Evolutionary conservation across 495 filamentous ascomycete species (phyloP).

Genomic region (Pseudomonodictys pantanalensis): DNA sequence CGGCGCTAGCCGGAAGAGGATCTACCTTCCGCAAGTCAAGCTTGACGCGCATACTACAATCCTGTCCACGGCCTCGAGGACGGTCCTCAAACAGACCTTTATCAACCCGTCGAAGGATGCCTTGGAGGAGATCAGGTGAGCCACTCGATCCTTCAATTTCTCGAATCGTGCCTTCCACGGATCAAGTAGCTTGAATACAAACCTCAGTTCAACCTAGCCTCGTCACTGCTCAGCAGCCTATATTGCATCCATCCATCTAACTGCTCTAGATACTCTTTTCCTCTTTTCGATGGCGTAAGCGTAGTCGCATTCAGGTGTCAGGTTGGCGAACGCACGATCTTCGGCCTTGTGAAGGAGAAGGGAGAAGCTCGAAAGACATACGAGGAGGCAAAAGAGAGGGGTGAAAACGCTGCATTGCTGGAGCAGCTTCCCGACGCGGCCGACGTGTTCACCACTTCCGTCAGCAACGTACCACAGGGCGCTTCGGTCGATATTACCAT

Average conservation of each 20-base stretch:
- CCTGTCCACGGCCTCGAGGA: conserved; percentile 54
- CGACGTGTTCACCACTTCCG: conserved; percentile 62
- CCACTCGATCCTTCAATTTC: neutral
- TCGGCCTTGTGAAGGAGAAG: conserved; percentile 62
- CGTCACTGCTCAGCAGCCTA: too few relatives aligned
- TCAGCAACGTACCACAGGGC: conserved; percentile 61
- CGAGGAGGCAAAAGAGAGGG: conserved; percentile 54
- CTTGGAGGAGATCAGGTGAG: conserved; percentile 49
- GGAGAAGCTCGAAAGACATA: conserved; percentile 54
- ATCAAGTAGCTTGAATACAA: too few relatives aligned
- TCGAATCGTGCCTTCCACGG: neutral
- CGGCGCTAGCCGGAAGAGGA: neutral
- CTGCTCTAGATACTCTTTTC: conserved; percentile 64
- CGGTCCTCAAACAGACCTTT: conserved; percentile 61
- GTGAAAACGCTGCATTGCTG: conserved; percentile 59
- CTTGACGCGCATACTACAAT: conserved; percentile 54
- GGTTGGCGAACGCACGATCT: conserved; percentile 51
- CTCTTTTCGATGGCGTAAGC: conserved; percentile 64
- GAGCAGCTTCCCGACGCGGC: conserved; percentile 55
- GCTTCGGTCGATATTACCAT: conserved; percentile 55
- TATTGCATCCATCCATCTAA: too few relatives aligned
- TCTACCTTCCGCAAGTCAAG: conserved; percentile 55
- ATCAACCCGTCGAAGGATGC: conserved; percentile 48
- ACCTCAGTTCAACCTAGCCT: too few relatives aligned
- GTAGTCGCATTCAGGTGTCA: conserved; percentile 61